Conservation (phyloP, 208 protist species). For the Wallacemonas sp. region DNA sequence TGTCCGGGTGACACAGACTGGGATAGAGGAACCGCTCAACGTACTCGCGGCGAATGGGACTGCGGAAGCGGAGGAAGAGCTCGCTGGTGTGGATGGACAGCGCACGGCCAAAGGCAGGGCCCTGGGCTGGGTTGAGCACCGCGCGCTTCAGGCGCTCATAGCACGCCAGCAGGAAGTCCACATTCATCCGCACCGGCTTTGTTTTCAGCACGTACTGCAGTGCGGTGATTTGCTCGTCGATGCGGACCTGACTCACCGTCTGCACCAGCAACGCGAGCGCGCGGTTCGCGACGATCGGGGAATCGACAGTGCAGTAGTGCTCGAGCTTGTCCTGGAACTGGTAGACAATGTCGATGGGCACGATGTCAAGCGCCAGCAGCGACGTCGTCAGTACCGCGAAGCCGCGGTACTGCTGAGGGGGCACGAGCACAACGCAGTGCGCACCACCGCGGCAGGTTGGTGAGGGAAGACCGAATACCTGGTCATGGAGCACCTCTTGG, state of each 20-base stretch:
- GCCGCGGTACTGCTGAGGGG: slow-evolving; percentile 79
- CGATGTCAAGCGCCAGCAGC: slow-evolving; percentile 50
- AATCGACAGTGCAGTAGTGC: slow-evolving; percentile 56
- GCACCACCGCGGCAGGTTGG: slow-evolving; percentile 64
- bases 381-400: slow-evolving; percentile 66
- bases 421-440: slow-evolving; percentile 81
- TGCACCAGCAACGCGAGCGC: slow-evolving; percentile 77
- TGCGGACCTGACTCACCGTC: slow-evolving; percentile 57
- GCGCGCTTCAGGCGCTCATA: slow-evolving; percentile 87
- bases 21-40: slow-evolving; percentile 89
- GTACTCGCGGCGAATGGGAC: slow-evolving; percentile 87
- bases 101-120: slow-evolving; percentile 68
- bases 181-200: slow-evolving; percentile 74
- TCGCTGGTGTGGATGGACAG: slow-evolving; percentile 87
- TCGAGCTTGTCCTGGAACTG: slow-evolving; percentile 85
- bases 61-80: slow-evolving; percentile 88
- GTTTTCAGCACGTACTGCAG: slow-evolving; percentile 80
- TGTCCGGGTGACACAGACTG: slow-evolving; percentile 77
- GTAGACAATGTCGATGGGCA: slow-evolving; percentile 72
- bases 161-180: slow-evolving; percentile 88
- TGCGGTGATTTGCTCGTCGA: slow-evolving; percentile 78
- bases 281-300: slow-evolving; percentile 81
- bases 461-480: slow-evolving; percentile 85
- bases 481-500: slow-evolving; percentile 75
- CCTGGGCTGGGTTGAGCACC: slow-evolving; percentile 57